Base-by-base conservation (phyloP, 495 filamentous ascomycete species). In the Diplogelasinospora grovesii region DNA sequence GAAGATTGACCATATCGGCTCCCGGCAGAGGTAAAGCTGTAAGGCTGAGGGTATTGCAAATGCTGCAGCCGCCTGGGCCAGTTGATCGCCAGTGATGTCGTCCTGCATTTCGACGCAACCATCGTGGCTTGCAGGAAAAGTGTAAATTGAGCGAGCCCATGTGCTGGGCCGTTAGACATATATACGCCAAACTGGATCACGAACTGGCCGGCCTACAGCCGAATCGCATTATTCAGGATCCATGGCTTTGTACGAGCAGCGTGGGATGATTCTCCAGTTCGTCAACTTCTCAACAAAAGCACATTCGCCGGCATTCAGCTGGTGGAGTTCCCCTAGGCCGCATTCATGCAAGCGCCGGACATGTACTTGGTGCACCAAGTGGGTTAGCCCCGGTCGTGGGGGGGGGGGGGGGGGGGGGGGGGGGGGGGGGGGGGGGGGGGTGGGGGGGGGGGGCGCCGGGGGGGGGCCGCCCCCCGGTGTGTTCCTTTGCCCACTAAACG, bases 71-170 rank as follows among this genome's bases (percentile, higher is more conserved):
- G 28, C n/a, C 28, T 6, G 5, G 5, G n/a, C n/a, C 28, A 30
- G 11, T 5, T 30, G 11, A 30, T 13, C 28, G 5, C n/a, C n/a
- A 13, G 28, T 30, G 28, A 30, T 30, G 16, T 30, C 28, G 28
- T 13, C 28, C n/a, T 30, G 28, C 28, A 30, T 30, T 30, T 30
- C 28, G 28, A 30, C 28, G 15, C 30, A 33, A 33, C 13, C 30
- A 33, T 33, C 15, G 30, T 33, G 30, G 30, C 30, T 33, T 33
- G 30, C 30, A 33, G 9, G 30, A 10, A 33, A 33, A 33, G 30
- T 33, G 30, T 18, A 16, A 18, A 4, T 33, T 33, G 30, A 33
- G 30, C 30, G 20, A 33, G 30, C 30, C 4, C 16, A 13, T 30
- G 28, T 30, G 28, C 28, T 30, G 30, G 30, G 30, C 30, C 20